A percentile compares a stretch with the other conserved stretches of the same genome.
These are phyloP conservation scores for Chaetomiaceae sp. DNA, from an alignment of 2,329 filamentous ascomycete species.

Conservation along the genomic window DNA sequence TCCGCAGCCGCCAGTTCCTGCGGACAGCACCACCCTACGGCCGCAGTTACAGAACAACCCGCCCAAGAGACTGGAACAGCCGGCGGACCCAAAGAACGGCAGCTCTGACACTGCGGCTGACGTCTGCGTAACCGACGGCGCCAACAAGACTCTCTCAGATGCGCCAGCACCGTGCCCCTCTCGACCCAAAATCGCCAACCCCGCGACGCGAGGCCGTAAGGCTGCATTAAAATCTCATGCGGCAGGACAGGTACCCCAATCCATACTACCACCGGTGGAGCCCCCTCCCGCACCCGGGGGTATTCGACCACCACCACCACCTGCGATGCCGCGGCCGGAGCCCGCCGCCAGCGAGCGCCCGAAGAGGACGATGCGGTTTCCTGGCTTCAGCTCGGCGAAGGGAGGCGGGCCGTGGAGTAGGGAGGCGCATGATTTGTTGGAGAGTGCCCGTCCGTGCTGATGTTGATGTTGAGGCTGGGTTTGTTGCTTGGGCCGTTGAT, in stretches of 20 bases:
- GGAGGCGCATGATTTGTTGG: slow-evolving; percentile 64
- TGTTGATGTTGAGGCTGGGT: slow-evolving; percentile 7
- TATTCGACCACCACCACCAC: slow-evolving; percentile 1
- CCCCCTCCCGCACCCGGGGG: slow-evolving; percentile 19
- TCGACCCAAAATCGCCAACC: slow-evolving; percentile 37
- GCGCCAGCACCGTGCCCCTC: background rate
- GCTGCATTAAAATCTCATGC: slow-evolving; percentile 49
- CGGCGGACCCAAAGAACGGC: slow-evolving; percentile 1
- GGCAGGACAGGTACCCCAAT: slow-evolving; percentile 44
- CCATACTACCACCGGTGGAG: slow-evolving; percentile 37
- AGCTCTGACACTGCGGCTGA: background rate
- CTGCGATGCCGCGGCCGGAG: slow-evolving; percentile 15
- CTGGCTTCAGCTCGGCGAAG: slow-evolving; percentile 47
- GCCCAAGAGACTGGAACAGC: background rate
- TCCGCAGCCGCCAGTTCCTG: background rate
- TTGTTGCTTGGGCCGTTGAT: no score
- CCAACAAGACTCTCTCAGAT: background rate
- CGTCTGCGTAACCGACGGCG: background rate
- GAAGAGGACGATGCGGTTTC: slow-evolving; percentile 32
- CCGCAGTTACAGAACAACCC: slow-evolving; percentile 5
- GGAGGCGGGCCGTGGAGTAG: slow-evolving; percentile 61
- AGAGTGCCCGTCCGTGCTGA: slow-evolving; percentile 49
- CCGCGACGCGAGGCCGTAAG: slow-evolving; percentile 50
- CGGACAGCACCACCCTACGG: background rate
- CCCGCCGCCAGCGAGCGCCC: slow-evolving; percentile 20